A percentile compares a stretch with the other conserved stretches of the same genome.
These are phyloP conservation scores for Nicotiana paniculata DNA, from an alignment of 257 asterid genomes.

Conservation along the genomic window DNA sequence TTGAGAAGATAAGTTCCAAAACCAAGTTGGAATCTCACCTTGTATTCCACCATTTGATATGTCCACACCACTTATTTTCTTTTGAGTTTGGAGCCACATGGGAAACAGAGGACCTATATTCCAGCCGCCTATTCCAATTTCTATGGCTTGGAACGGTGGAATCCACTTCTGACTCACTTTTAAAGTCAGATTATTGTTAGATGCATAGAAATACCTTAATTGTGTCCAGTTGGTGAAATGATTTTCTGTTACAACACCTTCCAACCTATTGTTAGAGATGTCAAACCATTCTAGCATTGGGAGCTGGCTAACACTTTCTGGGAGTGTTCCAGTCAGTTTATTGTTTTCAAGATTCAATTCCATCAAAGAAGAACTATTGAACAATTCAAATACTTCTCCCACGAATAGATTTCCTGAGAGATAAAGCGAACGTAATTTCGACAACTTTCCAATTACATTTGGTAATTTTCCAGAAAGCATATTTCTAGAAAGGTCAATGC, in stretches of 20 bases:
- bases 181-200: conserved; percentile 19
- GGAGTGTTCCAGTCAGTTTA: not conserved
- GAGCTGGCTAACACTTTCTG: conserved; percentile 20
- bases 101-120: conserved; percentile 17
- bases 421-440: not conserved
- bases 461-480: conserved; percentile 21
- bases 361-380: not conserved
- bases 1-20: conserved; percentile 17
- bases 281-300: not conserved
- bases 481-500: not conserved
- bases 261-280: not conserved
- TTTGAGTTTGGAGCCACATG: conserved; percentile 24
- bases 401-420: not conserved
- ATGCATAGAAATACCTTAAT: not conserved
- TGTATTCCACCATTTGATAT: conserved; percentile 23
- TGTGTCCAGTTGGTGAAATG: conserved; percentile 23
- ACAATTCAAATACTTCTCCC: conserved; percentile 8
- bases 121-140: conserved; percentile 7
- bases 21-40: conserved; percentile 23
- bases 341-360: not conserved
- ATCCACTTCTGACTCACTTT: conserved; percentile 20
- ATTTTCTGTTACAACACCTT: conserved; percentile 22
- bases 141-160: conserved; percentile 5
- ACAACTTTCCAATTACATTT: conserved; percentile 8
- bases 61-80: not conserved